These are phyloP conservation scores for Pachyrhizus erosus DNA, from an alignment of 306 rosid species.

Conservation along the genomic window DNA sequence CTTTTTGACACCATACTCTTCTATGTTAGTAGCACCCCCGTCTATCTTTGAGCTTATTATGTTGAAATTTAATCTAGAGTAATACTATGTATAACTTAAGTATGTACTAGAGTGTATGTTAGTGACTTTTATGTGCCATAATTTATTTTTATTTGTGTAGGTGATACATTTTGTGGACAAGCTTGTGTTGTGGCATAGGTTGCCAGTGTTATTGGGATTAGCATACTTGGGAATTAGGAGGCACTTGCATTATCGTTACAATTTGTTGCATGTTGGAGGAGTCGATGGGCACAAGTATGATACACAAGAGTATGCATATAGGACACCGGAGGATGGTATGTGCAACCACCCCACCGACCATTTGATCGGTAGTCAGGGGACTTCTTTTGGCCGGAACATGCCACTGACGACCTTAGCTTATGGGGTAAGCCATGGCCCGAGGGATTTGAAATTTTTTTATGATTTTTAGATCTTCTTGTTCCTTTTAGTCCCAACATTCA, in stretches of 20 bases:
- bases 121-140: neutral
- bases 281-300: constrained; percentile 56
- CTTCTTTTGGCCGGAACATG: constrained; percentile 75
- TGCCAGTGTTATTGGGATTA: constrained; percentile 68
- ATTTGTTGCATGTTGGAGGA: constrained; percentile 61
- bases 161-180: constrained; percentile 69
- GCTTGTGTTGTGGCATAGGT: constrained; percentile 68
- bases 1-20: constrained; percentile 61
- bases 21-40: constrained; percentile 56
- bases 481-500: neutral
- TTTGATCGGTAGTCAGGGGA: constrained; percentile 69
- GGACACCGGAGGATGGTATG: constrained; percentile 70
- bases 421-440: constrained; percentile 50
- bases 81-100: too few species aligned
- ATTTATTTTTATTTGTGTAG: constrained; percentile 46
- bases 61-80: neutral
- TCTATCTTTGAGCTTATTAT: too few species aligned
- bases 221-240: constrained; percentile 76
- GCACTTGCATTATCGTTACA: constrained; percentile 72
- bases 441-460: neutral
- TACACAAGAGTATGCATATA: constrained; percentile 39
- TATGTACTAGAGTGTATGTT: neutral
- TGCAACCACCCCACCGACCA: constrained; percentile 65
- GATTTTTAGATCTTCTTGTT: neutral
- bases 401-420: constrained; percentile 59